These are phyloP conservation scores for Umbellularia californica DNA, from an alignment of 164 flowering plant species.

Conservation along the genomic window DNA sequence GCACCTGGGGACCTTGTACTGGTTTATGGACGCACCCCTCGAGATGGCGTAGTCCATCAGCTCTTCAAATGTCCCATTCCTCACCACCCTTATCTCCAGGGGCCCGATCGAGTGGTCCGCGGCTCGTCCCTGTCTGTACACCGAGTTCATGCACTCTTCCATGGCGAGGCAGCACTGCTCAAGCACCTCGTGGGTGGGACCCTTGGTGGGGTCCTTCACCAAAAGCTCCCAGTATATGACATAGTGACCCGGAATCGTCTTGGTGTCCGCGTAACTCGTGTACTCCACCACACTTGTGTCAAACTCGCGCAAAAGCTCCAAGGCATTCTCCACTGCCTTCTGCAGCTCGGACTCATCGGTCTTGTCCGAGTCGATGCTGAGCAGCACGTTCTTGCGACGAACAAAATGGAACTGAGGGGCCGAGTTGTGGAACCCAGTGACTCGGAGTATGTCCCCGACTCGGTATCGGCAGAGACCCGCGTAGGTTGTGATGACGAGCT, in stretches of 20 bases:
- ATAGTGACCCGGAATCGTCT: slow-evolving; percentile 70
- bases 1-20: slow-evolving; percentile 75
- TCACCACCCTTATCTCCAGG: slow-evolving; percentile 63
- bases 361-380: slow-evolving; percentile 73
- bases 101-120: slow-evolving; percentile 64
- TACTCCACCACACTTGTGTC: slow-evolving; percentile 58
- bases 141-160: slow-evolving; percentile 68
- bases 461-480: slow-evolving; percentile 60
- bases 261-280: slow-evolving; percentile 68
- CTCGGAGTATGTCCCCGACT: slow-evolving; percentile 63
- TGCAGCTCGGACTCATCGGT: slow-evolving; percentile 76
- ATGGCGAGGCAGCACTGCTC: slow-evolving; percentile 51
- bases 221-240: slow-evolving; percentile 68
- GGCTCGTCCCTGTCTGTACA: slow-evolving; percentile 61
- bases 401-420: slow-evolving; percentile 64
- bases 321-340: slow-evolving; percentile 50
- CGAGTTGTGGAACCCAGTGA: slow-evolving; percentile 56
- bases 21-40: slow-evolving; percentile 73
- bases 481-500: slow-evolving; percentile 61
- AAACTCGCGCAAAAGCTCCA: slow-evolving; percentile 26
- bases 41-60: slow-evolving; percentile 82
- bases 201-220: slow-evolving; percentile 26
- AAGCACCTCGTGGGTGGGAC: slow-evolving; percentile 32
- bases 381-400: slow-evolving; percentile 56
- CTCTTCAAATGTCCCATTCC: slow-evolving; percentile 67